phyloP scores from a whole-genome alignment of 768 basidiomycete genomes.

The Hericium rajendrae region DNA sequence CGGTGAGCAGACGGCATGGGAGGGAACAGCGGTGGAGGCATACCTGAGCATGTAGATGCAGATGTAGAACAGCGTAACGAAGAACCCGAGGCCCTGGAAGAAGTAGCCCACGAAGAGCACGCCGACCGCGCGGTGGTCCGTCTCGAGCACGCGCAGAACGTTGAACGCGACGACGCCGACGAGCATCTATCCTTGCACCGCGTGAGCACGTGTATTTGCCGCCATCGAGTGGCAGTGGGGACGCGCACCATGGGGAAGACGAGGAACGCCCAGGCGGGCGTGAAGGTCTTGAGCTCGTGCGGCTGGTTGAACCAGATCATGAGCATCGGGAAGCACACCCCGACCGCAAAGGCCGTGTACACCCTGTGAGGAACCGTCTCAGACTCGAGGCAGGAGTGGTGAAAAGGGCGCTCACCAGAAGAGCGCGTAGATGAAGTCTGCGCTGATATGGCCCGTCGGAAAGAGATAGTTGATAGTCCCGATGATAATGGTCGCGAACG shows the following conservation, averaged over 20 bases:
- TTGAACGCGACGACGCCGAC: conserved; percentile 39
- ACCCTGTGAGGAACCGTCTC: conserved; percentile 21
- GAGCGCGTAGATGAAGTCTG: conserved; percentile 29
- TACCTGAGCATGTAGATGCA: conserved; percentile 39
- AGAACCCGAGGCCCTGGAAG: conserved; percentile 40
- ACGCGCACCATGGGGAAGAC: conserved; percentile 26
- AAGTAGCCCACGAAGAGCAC: conserved; percentile 37
- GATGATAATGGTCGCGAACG: conserved; percentile 40
- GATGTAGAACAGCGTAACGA: conserved; percentile 42
- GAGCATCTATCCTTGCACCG: conserved; percentile 27
- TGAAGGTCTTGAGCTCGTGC: conserved; percentile 33
- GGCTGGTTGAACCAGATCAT: conserved; percentile 42
- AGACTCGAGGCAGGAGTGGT: background rate
- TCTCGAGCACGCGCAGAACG: conserved; percentile 28
- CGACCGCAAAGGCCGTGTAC: conserved; percentile 29
- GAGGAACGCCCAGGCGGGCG: conserved; percentile 28
- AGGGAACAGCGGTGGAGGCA: conserved; percentile 6
- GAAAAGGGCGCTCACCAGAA: conserved; percentile 29
- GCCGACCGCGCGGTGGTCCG: conserved; percentile 29
- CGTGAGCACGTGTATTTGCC: no score
- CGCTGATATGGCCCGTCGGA: conserved; percentile 26
- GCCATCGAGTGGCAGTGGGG: no score
- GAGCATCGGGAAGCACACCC: conserved; percentile 37
- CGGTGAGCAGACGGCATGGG: background rate
- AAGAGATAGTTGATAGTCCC: conserved; percentile 38